Evolutionary conservation across 2,329 filamentous ascomycete genomes (phyloP), one percentile per base, ranked within the genome.

Genomic region (Exophiala sideris): DNA sequence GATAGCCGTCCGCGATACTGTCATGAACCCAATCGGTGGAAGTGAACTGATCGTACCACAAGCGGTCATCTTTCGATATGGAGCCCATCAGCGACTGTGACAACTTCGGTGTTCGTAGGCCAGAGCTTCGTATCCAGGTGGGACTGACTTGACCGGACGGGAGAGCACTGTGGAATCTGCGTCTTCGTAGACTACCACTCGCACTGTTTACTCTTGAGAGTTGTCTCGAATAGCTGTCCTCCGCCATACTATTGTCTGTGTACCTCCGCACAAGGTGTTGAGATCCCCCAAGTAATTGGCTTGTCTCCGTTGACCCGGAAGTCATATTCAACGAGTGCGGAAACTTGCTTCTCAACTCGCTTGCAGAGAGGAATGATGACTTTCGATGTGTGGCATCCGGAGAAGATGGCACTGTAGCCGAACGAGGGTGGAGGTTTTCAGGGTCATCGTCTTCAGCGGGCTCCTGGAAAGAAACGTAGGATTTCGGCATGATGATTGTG

Each of bases 1-100:
- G 88, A 65, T 91, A 89, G 8, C 91, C 90, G 72, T 97, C 94
- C 65, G 91, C 89, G 63, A 99, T 96, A 69, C 88, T 91, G 71
- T 99, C 94, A 68, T 96, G 92, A 1, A 99, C 91, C 94, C 94
- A 99, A 70, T 99, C 92, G 51, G 90, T 96, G 5, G 89, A 95
- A 5, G 91, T 96, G 67, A 96, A 96, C 72, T 99, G 94, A 75
- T 99, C 94, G 73, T 97, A 97, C 94, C 94, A 97, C 8, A 95
- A 88, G 56, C 94, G 85, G 63, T 97, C 91, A 66, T 96, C 89
- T 47, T 86, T 76, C 63, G 84, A 86, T 8, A 87, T 72, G 3
- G 83, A 85, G 33, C 78, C 74, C 65, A 85, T 88, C 50, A 73
- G 50, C 3, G 60, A 59, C 42, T 61, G 57, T 6, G 53, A 45